Percentiles rank a stretch among this genome's conserved stretches.
Evolutionary conservation across 2,329 filamentous ascomycete genomes (phyloP).

Genomic region (Sporothrix pseudoabietina): DNA sequence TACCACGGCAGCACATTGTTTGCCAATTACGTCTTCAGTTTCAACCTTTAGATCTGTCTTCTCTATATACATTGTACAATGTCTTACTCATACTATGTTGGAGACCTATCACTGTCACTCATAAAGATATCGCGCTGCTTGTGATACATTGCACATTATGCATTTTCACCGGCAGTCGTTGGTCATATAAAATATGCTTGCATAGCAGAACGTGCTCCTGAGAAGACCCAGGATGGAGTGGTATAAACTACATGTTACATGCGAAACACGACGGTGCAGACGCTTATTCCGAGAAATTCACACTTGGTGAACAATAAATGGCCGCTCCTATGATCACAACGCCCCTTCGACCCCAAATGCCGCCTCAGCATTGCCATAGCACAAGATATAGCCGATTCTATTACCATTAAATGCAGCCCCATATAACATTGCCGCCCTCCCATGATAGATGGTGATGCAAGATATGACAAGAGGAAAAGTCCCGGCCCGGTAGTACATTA

Average conservation of each 20-base stretch:
- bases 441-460: neutral
- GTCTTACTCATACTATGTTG: neutral
- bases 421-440: neutral
- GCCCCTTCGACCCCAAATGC: neutral
- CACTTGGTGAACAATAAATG: neutral
- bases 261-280: neutral
- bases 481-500: constrained; percentile 11
- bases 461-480: constrained; percentile 16
- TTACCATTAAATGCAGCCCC: neutral
- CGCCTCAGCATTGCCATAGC: neutral
- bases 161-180: neutral
- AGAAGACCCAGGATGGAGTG: neutral
- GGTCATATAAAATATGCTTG: neutral
- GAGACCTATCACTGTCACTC: neutral
- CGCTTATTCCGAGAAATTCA: neutral
- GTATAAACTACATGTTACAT: neutral
- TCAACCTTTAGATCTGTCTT: neutral
- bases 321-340: neutral
- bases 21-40: neutral
- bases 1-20: constrained; percentile 9
- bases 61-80: neutral
- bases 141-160: neutral
- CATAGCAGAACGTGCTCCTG: neutral
- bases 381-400: constrained; percentile 11
- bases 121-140: neutral